Evolutionary conservation across 163 green algal genomes (phyloP).

Genomic region (Scenedesmus sp.): DNA sequence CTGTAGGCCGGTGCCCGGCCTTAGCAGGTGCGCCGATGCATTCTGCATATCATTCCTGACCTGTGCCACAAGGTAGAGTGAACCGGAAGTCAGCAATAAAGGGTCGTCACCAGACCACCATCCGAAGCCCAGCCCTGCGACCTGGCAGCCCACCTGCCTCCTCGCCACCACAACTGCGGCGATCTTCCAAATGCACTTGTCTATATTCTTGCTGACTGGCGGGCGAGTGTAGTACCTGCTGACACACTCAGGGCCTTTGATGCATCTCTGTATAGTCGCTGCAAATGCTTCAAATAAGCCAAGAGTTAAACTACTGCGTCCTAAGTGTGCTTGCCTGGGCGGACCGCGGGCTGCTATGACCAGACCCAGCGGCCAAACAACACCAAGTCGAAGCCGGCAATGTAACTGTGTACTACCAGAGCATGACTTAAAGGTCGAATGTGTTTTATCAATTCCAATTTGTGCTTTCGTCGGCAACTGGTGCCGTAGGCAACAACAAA

Average conservation of each 20-base stretch:
- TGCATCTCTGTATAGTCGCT: not conserved
- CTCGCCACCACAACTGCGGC: not conserved
- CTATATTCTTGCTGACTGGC: not conserved
- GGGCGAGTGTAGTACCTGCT: not conserved
- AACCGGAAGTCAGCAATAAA: not conserved
- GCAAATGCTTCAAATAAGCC: not conserved
- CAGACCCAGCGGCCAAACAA: not conserved
- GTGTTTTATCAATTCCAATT: not conserved
- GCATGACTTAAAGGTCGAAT: not conserved
- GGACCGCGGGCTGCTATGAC: conserved; percentile 8
- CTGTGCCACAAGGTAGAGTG: not conserved
- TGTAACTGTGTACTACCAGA: conserved; percentile 15
- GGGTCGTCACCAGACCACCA: not conserved
- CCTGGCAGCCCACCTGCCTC: conserved; percentile 2
- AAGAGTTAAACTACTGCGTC: not conserved
- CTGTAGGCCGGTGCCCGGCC: conserved; percentile 4
- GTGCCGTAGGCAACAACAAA: not conserved
- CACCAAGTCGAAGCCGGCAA: conserved; percentile 5
- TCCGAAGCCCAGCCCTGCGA: not conserved
- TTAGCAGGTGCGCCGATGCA: conserved; percentile 11
- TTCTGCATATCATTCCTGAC: conserved; percentile 7
- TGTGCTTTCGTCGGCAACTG: not conserved
- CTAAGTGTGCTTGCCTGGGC: not conserved
- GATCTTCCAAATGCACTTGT: not conserved
- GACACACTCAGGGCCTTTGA: not conserved